Evolutionary conservation across 148 eudicot genomes (phyloP), one percentile per base, ranked within the genome.

Genomic region (Camellia granthamiana): DNA sequence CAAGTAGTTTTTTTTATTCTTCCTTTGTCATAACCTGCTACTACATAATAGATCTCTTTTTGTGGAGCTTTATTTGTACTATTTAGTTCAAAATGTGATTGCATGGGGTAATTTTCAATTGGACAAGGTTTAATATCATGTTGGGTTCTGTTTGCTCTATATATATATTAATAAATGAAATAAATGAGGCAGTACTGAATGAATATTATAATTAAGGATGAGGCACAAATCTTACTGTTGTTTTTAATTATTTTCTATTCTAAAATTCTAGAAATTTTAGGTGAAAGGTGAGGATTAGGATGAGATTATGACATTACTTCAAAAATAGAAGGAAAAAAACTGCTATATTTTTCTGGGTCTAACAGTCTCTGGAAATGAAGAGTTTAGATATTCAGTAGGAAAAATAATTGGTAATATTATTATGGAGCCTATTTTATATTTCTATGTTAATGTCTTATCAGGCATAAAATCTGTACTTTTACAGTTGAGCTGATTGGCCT

Each of bases 31-130:
- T 30, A 4, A 75, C 30, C 41, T 61, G 21, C 42, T 49, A 69
- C 41, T 82, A 44, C 44, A 63, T 69, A 66, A 47, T 83, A 66
- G 7, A 46, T 68, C 51, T 76, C 46, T 44, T 12, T 4, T 3
- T 74, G 52, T 49, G 80, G 54, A 18, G 62, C 49, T 13, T 16
- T 63, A 19, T 65, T 30, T 67, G 51, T 41, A 38, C 38, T 52
- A 14, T 65, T 30, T 15, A 30, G 7, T 64, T 60, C 60, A 64
- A 4, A 65, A 14, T 47, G 21, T 65, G 79, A 77, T 23, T 23
- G 15, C 13, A 77, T 65, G 7, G 62, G 69, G 18, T 51, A 52
- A 51, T 77, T 64, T 30, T 47, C 52, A 46, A n/a, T 6, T 75
- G 66, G 5, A 64, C 46, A 12, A 49, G 58, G 44, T 62, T 47